Conservation (phyloP, 257 asterid species). For the Solanum etuberosum region DNA sequence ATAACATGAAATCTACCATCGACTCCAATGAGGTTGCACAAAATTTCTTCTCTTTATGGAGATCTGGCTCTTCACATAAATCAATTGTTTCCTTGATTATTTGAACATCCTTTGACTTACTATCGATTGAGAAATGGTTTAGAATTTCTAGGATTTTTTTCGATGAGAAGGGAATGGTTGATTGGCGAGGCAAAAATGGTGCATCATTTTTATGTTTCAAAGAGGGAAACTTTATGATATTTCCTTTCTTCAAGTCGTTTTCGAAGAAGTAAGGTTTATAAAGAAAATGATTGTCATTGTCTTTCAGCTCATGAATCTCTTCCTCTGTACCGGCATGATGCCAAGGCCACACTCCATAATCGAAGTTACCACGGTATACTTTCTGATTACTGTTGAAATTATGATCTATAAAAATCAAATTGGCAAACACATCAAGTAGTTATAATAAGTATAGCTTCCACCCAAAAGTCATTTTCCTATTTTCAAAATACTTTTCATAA, state of each 20-base stretch:
- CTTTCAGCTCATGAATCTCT: neutral
- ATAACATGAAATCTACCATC: neutral
- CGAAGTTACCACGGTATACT: neutral
- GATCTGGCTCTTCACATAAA: neutral
- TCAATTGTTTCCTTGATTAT: neutral
- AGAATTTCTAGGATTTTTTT: neutral
- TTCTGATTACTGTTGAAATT: neutral
- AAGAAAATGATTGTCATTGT: neutral
- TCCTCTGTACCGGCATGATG: neutral
- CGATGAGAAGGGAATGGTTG: conserved; percentile 6
- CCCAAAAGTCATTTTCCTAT: too few relatives aligned
- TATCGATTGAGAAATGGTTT: neutral
- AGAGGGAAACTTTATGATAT: neutral
- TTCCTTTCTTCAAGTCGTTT: neutral
- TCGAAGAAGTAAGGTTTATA: neutral
- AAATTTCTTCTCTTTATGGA: neutral
- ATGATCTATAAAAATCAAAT: neutral
- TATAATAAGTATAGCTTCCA: too few relatives aligned
- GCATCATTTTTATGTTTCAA: neutral
- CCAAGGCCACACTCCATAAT: neutral
- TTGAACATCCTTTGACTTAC: neutral
- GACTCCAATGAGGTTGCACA: neutral
- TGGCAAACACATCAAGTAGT: neutral
- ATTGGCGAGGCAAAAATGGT: conserved; percentile 1
- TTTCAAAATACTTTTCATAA: too few relatives aligned